phyloP scores from a whole-genome alignment of 2,329 filamentous ascomycete species.

The Phaeosphaeriaceae sp. region DNA sequence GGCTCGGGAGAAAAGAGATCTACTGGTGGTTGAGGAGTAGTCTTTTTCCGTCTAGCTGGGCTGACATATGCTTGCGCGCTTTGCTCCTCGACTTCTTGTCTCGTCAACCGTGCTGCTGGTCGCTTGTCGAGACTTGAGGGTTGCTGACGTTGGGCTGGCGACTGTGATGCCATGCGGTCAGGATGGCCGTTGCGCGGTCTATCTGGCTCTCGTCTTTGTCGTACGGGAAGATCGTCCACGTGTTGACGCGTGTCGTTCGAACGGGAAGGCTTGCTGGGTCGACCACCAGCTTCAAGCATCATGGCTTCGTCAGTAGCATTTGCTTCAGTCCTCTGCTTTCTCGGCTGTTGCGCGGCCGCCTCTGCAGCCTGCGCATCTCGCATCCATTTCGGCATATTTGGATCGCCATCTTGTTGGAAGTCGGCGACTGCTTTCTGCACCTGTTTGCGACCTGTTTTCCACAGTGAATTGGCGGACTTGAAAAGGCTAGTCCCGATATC shows the following conservation, averaged over 20 bases:
- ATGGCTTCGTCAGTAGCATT: conserved; percentile 66
- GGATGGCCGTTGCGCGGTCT: conserved; percentile 35
- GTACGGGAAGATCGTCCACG: conserved; percentile 27
- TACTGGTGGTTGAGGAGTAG: conserved; percentile 56
- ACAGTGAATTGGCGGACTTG: conserved; percentile 92
- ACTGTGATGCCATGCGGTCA: conserved; percentile 49
- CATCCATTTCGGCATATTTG: conserved; percentile 95
- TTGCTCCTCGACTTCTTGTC: conserved; percentile 79
- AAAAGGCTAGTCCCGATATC: conserved; percentile 83
- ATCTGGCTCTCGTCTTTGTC: conserved; percentile 34
- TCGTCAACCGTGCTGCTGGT: conserved; percentile 69
- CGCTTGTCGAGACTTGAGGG: conserved; percentile 37
- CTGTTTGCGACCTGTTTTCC: conserved; percentile 94
- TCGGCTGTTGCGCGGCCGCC: conserved; percentile 29
- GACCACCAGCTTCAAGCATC: conserved; percentile 75
- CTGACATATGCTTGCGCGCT: conserved; percentile 85
- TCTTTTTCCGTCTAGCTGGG: conserved; percentile 79
- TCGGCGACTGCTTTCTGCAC: conserved; percentile 92
- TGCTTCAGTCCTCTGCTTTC: conserved; percentile 28
- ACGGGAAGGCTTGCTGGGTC: conserved; percentile 55
- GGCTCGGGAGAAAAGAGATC: conserved; percentile 66
- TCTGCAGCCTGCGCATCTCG: conserved; percentile 65
- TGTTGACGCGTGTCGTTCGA: conserved; percentile 32
- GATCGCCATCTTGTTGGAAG: conserved; percentile 75
- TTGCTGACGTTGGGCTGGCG: conserved; percentile 48